Evolutionary conservation across 2,329 filamentous ascomycete species (phyloP).

Genomic region (Diaporthe nobilis): DNA sequence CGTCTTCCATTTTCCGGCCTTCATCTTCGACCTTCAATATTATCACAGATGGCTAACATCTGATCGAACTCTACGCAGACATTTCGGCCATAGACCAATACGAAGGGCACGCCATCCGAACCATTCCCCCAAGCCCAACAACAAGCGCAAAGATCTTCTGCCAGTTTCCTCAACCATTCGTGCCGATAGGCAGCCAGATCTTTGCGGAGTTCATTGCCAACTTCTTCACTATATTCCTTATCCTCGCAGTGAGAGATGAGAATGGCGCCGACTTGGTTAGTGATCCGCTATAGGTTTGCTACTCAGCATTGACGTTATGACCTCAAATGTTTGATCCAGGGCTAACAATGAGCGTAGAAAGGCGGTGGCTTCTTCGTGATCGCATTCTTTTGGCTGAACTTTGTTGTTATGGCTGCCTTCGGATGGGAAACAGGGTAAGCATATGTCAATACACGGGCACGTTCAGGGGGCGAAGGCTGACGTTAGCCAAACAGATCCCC

Average conservation of each 20-base stretch:
- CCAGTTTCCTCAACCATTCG: slow-evolving; percentile 28
- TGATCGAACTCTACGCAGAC: background rate
- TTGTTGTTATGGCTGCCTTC: slow-evolving; percentile 25
- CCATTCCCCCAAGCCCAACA: slow-evolving; percentile 13
- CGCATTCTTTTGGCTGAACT: slow-evolving; percentile 29
- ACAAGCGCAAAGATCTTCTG: slow-evolving; percentile 33
- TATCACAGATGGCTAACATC: background rate
- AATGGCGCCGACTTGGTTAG: slow-evolving; percentile 31
- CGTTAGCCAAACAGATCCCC: background rate
- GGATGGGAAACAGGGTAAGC: slow-evolving; percentile 30
- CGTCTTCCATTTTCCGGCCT: background rate
- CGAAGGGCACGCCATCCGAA: slow-evolving; percentile 20
- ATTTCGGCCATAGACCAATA: slow-evolving; percentile 30
- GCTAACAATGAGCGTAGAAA: background rate
- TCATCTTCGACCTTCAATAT: too few relatives aligned
- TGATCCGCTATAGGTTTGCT: background rate
- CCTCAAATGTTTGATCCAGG: background rate
- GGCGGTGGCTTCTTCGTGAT: slow-evolving; percentile 23
- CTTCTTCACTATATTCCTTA: slow-evolving; percentile 19
- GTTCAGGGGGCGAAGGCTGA: background rate
- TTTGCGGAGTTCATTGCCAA: slow-evolving; percentile 34
- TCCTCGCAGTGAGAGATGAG: slow-evolving; percentile 13
- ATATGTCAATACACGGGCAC: background rate
- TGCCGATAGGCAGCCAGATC: slow-evolving; percentile 13
- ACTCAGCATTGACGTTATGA: background rate